Percentiles rank a stretch among this genome's conserved stretches.
Conservation (phyloP, 345 rosid species). For the Gossypium turneri region DNA sequence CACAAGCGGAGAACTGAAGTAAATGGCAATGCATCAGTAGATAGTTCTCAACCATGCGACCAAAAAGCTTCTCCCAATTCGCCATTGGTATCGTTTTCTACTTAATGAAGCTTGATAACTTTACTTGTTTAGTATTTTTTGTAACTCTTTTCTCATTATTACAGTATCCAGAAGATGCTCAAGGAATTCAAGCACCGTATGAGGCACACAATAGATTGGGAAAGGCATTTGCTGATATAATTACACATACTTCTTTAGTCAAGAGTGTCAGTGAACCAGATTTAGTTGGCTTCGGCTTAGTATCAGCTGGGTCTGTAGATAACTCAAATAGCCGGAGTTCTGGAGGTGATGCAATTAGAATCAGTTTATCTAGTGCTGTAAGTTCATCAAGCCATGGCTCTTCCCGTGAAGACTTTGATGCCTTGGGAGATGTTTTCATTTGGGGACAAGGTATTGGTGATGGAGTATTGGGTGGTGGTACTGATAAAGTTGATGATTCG, state of each 20-base stretch:
- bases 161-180: constrained; percentile 52
- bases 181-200: constrained; percentile 36
- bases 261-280: constrained; percentile 42
- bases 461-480: constrained; percentile 55
- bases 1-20: constrained; percentile 52
- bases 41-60: constrained; percentile 41
- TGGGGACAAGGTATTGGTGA: constrained; percentile 85
- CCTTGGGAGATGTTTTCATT: constrained; percentile 75
- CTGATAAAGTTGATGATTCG: constrained; percentile 29
- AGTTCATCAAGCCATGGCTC: constrained; percentile 92
- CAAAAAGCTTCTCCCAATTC: constrained; percentile 44
- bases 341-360: constrained; percentile 48
- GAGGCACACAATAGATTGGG: constrained; percentile 62
- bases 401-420: constrained; percentile 70
- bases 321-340: constrained; percentile 55
- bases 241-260: constrained; percentile 52
- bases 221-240: constrained; percentile 64
- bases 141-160: constrained; percentile 12
- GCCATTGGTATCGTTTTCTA: constrained; percentile 36
- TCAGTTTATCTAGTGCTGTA: constrained; percentile 77
- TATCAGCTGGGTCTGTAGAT: constrained; percentile 31
- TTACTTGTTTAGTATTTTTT: background rate
- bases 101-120: background rate
- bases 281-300: constrained; percentile 28
- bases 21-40: constrained; percentile 43